Evolutionary conservation across 2,329 filamentous ascomycete genomes (phyloP).

Genomic region (Bimuria novae-zelandiae): DNA sequence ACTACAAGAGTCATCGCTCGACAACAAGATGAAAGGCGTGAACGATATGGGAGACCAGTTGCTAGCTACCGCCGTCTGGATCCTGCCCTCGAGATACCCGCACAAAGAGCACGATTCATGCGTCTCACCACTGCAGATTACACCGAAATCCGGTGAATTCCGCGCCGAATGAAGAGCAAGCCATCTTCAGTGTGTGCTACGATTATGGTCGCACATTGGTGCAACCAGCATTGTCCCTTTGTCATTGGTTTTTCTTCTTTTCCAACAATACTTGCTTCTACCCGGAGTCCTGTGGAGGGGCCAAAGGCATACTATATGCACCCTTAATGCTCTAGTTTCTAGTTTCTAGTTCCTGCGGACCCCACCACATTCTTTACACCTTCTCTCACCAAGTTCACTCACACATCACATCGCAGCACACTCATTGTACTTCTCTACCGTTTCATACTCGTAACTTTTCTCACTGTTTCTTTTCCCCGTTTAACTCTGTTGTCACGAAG

Average conservation of each 20-base stretch:
- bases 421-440: conserved; percentile 1
- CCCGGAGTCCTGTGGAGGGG: conserved; percentile 19
- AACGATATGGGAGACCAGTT: too few species aligned
- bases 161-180: neutral
- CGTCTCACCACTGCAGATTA: neutral
- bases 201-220: neutral
- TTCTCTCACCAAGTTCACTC: conserved; percentile 3
- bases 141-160: neutral
- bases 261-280: conserved; percentile 5
- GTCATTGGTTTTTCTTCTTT: neutral
- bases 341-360: conserved; percentile 31
- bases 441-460: neutral
- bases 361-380: conserved; percentile 23
- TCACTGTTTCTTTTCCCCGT: neutral
- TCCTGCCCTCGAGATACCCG: too few species aligned
- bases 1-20: too few species aligned
- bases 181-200: neutral
- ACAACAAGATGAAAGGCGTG: too few species aligned
- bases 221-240: neutral
- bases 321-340: conserved; percentile 40
- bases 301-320: conserved; percentile 29
- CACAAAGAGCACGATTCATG: too few species aligned
- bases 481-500: conserved; percentile 1
- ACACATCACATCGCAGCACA: neutral
- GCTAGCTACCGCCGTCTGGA: too few species aligned